Evolutionary conservation across 345 rosid species (phyloP).

Genomic region (Trapa incisa): DNA sequence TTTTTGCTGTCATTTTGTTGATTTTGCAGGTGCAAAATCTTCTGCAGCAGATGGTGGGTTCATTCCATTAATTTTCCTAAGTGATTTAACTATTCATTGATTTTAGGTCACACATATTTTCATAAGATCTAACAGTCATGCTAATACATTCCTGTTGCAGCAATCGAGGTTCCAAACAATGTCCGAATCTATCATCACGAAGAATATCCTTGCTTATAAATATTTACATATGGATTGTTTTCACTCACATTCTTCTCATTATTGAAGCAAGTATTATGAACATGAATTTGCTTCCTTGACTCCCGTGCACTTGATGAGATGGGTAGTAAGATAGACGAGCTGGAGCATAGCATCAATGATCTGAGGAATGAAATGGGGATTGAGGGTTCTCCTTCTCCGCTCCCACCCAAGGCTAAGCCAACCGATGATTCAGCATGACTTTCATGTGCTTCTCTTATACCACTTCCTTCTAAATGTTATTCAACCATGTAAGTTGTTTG

Average conservation of each 20-base stretch:
- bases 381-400: conserved; percentile 58
- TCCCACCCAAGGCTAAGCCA: conserved; percentile 30
- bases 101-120: background rate
- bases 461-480: background rate
- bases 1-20: background rate
- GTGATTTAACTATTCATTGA: background rate
- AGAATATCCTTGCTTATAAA: conserved; percentile 45
- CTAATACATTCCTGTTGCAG: conserved; percentile 21
- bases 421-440: conserved; percentile 34
- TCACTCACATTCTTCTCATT: background rate
- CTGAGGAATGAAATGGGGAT: conserved; percentile 52
- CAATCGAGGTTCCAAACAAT: conserved; percentile 68
- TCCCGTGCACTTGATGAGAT: conserved; percentile 55
- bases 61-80: background rate
- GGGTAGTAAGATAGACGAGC: conserved; percentile 55
- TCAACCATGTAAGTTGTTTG: background rate
- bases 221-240: background rate
- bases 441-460: background rate
- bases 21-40: conserved; percentile 55
- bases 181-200: conserved; percentile 61
- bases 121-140: background rate
- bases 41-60: conserved; percentile 63
- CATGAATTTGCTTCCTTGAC: conserved; percentile 30
- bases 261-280: background rate
- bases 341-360: conserved; percentile 63